These are phyloP conservation scores for Penicillium sp. DNA, from an alignment of 2,329 filamentous ascomycete genomes.

Conservation along the genomic window DNA sequence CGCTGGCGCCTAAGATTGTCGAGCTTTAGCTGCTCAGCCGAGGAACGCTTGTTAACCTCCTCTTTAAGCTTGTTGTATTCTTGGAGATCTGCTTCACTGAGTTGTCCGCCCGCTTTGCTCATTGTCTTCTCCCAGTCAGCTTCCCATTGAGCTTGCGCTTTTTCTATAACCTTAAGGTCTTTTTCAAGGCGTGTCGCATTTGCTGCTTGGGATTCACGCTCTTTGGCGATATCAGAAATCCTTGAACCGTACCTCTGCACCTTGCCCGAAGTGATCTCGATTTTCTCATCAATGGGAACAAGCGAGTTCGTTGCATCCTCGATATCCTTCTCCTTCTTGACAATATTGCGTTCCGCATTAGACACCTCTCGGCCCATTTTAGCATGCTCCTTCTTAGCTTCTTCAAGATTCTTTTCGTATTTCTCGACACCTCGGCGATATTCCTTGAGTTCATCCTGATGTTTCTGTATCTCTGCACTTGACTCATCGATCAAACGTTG, in stretches of 20 bases:
- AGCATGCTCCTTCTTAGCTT: conserved; percentile 77
- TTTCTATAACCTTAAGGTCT: conserved; percentile 78
- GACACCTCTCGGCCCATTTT: conserved; percentile 70
- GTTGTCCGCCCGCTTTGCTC: conserved; percentile 78
- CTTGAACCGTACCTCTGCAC: conserved; percentile 64
- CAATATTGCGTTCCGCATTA: conserved; percentile 81
- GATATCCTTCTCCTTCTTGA: conserved; percentile 77
- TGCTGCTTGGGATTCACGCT: conserved; percentile 67
- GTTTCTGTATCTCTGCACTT: conserved; percentile 81
- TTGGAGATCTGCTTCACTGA: conserved; percentile 80
- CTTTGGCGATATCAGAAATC: conserved; percentile 67
- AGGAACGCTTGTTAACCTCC: conserved; percentile 78
- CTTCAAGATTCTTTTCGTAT: conserved; percentile 74
- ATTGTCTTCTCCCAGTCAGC: conserved; percentile 79
- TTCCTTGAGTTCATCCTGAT: conserved; percentile 93
- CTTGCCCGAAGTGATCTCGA: conserved; percentile 70
- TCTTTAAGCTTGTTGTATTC: conserved; percentile 83
- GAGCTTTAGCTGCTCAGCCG: conserved; percentile 74
- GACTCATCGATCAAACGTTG: conserved; percentile 92
- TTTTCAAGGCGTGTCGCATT: conserved; percentile 72
- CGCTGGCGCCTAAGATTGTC: conserved; percentile 83
- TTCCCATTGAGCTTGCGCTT: conserved; percentile 84
- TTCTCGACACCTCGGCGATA: conserved; percentile 82
- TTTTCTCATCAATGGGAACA: conserved; percentile 88
- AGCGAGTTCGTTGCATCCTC: conserved; percentile 82